A percentile compares a stretch with the other conserved stretches of the same genome.
Evolutionary conservation across 1,284 basidiomycete species (phyloP).

Genomic region (Trichosporon ovoides): DNA sequence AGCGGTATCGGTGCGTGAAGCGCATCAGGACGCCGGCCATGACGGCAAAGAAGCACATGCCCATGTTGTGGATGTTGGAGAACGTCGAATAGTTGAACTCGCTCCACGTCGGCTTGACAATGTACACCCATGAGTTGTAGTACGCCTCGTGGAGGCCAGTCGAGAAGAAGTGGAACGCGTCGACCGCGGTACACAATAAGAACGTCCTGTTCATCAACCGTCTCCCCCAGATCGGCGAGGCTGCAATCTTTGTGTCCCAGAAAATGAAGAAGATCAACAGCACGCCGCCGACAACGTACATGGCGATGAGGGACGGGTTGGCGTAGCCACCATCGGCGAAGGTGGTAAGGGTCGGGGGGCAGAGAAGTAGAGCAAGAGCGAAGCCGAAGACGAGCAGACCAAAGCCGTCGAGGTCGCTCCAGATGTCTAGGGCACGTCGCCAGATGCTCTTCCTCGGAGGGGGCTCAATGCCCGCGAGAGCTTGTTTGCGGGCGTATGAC

Average conservation of each 20-base stretch:
- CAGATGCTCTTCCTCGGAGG: slow-evolving; percentile 7
- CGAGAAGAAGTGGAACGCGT: slow-evolving; percentile 47
- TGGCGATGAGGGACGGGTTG: slow-evolving; percentile 40
- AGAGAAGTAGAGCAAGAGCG: slow-evolving; percentile 59
- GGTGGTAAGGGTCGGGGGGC: slow-evolving; percentile 60
- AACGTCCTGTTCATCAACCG: slow-evolving; percentile 58
- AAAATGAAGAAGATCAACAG: slow-evolving; percentile 49
- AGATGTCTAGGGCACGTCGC: slow-evolving; percentile 23
- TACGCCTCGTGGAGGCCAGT: slow-evolving; percentile 43
- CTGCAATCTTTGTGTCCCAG: slow-evolving; percentile 50
- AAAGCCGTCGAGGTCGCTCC: slow-evolving; percentile 49
- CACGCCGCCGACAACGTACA: slow-evolving; percentile 48
- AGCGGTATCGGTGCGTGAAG: slow-evolving; percentile 50
- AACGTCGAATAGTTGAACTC: slow-evolving; percentile 32
- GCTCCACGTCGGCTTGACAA: slow-evolving; percentile 36
- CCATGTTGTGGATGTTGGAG: slow-evolving; percentile 37
- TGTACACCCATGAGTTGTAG: slow-evolving; percentile 47
- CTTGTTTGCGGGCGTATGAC: slow-evolving; percentile 25
- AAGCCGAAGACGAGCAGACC: slow-evolving; percentile 64
- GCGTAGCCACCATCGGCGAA: slow-evolving; percentile 48
- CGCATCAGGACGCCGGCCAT: slow-evolving; percentile 45
- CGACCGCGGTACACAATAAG: slow-evolving; percentile 36
- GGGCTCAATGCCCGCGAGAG: slow-evolving; percentile 12
- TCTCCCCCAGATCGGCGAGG: slow-evolving; percentile 51
- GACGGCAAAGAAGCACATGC: slow-evolving; percentile 44